A percentile compares a stretch with the other conserved stretches of the same genome.
Evolutionary conservation across 2,329 filamentous ascomycete species (phyloP).

Genomic region (Fusarium verrucosum): DNA sequence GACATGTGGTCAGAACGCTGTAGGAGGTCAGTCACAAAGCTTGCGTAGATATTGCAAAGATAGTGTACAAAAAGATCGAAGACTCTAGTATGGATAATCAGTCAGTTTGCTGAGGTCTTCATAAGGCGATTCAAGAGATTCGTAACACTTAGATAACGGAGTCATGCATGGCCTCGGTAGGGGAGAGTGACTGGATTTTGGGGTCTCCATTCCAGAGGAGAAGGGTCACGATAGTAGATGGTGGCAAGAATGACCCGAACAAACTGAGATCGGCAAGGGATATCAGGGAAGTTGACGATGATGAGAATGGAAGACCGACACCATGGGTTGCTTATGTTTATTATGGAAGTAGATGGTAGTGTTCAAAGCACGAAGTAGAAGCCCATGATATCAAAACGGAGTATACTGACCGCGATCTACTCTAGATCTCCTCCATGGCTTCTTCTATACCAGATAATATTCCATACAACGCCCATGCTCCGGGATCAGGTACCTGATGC

Average conservation of each 20-base stretch:
- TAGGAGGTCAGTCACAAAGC: neutral
- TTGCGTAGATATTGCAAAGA: neutral
- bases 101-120: neutral
- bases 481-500: constrained; percentile 70
- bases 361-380: no score
- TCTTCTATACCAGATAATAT: neutral
- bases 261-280: no score
- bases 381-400: no score
- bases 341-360: neutral
- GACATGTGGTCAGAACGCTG: neutral
- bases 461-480: constrained; percentile 53
- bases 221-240: no score
- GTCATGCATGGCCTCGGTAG: neutral
- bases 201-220: no score
- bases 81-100: neutral
- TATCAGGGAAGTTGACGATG: neutral
- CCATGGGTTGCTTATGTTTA: neutral
- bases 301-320: neutral
- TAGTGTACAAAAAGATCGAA: neutral
- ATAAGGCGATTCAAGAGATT: neutral
- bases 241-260: no score
- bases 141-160: neutral
- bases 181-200: no score
- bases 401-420: no score
- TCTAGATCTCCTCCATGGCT: neutral